Percentiles rank a stretch among this genome's conserved stretches.
Evolutionary conservation across 768 basidiomycete species (phyloP).

Genomic region (Cyathus striatus): DNA sequence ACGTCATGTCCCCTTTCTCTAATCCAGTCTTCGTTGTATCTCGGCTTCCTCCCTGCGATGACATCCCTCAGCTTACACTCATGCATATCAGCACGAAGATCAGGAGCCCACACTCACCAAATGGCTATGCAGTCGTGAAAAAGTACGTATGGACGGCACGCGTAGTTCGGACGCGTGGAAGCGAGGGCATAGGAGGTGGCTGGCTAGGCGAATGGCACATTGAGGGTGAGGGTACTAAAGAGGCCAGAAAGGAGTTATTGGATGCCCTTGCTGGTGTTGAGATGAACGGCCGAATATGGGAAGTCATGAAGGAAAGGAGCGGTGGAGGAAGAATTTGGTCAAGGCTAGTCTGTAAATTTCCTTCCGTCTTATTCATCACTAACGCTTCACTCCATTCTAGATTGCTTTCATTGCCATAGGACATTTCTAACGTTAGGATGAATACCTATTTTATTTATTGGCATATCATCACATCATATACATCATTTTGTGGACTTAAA

Average conservation of each 20-base stretch:
- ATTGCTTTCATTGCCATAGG: no score
- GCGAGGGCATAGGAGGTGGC: constrained; percentile 49
- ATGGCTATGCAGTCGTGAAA: constrained; percentile 54
- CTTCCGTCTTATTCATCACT: no score
- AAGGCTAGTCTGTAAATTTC: constrained; percentile 34
- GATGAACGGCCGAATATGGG: constrained; percentile 33
- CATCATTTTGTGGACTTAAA: no score
- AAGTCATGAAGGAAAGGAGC: constrained; percentile 60
- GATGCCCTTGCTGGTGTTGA: constrained; percentile 42
- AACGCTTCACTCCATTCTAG: no score
- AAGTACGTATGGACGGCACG: constrained; percentile 64
- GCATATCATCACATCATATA: no score
- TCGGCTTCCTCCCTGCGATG: constrained; percentile 29
- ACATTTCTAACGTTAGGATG: no score
- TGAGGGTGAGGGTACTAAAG: constrained; percentile 73
- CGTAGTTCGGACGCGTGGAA: constrained; percentile 27
- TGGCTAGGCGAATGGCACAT: constrained; percentile 78
- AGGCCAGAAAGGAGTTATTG: constrained; percentile 53
- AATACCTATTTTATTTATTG: no score
- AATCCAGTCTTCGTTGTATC: constrained; percentile 31
- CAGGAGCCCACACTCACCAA: constrained; percentile 55
- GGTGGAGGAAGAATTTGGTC: constrained; percentile 59
- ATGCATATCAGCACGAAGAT: constrained; percentile 40
- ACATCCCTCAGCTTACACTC: constrained; percentile 44
- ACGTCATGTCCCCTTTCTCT: constrained; percentile 44